These are phyloP conservation scores for Dissophora ornata DNA, from an alignment of 192 early-diverging fungal genomes.

Conservation along the genomic window DNA sequence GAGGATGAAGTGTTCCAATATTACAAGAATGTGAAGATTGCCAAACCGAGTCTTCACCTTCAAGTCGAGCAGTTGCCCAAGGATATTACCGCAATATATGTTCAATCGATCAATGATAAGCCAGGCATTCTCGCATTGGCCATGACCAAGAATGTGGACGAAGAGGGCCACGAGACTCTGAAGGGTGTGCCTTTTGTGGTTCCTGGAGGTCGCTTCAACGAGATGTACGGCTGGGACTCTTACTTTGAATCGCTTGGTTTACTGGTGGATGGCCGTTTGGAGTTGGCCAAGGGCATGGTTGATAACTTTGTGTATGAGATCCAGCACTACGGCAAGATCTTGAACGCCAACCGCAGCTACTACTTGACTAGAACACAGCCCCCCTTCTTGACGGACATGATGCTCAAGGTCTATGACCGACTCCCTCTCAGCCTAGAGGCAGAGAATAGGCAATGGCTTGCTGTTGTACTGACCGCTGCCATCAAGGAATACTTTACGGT, in stretches of 20 bases:
- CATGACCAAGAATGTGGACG: slow-evolving; percentile 63
- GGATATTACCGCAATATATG: slow-evolving; percentile 89
- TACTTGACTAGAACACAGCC: slow-evolving; percentile 98
- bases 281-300: slow-evolving; percentile 93
- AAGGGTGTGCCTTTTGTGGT: slow-evolving; percentile 95
- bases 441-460: slow-evolving; percentile 80
- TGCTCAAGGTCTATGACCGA: slow-evolving; percentile 77
- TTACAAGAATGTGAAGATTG: slow-evolving; percentile 75
- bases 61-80: slow-evolving; percentile 85
- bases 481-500: slow-evolving; percentile 94
- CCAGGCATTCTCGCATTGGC: slow-evolving; percentile 93
- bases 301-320: slow-evolving; percentile 99
- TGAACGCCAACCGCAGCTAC: slow-evolving; percentile 98
- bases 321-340: slow-evolving; percentile 97
- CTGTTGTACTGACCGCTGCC: slow-evolving; percentile 72
- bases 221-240: slow-evolving; percentile 99
- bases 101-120: slow-evolving; percentile 87
- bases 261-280: slow-evolving; percentile 84
- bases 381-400: slow-evolving; percentile 98
- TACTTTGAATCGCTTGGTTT: slow-evolving; percentile 95
- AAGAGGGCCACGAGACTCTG: slow-evolving; percentile 61
- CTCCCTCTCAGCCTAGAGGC: slow-evolving; percentile 60
- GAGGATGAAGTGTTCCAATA: slow-evolving; percentile 84
- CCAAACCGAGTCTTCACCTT: slow-evolving; percentile 76
- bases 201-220: slow-evolving; percentile 98